phyloP scores from a whole-genome alignment of 306 rosid species.

The Fragaria iinumae region DNA sequence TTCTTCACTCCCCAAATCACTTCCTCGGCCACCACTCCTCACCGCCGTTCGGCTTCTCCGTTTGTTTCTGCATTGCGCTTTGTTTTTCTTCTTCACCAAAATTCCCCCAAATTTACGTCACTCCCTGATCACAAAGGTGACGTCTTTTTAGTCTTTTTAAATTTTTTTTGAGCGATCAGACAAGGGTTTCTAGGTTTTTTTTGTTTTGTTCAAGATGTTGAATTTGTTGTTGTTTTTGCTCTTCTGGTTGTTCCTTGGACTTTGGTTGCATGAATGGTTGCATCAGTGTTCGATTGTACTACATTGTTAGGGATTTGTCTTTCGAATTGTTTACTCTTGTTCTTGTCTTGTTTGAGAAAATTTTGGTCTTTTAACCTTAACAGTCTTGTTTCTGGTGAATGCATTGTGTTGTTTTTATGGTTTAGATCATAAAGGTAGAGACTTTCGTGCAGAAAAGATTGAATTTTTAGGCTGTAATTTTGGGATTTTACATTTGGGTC shows the following conservation, averaged over 20 bases:
- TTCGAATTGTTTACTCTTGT: not conserved
- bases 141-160: not conserved
- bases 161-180: not conserved
- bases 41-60: not conserved
- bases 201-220: not conserved
- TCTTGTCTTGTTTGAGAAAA: not conserved
- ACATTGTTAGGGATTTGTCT: conserved; percentile 4
- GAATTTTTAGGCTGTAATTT: not conserved
- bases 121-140: conserved; percentile 7
- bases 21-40: not conserved
- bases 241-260: not conserved
- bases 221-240: not conserved
- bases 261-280: not conserved
- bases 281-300: not conserved
- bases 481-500: not conserved
- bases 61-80: not conserved
- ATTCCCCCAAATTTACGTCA: not conserved
- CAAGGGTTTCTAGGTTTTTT: not conserved
- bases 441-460: not conserved
- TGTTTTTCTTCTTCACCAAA: not conserved
- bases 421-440: not conserved
- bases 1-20: not conserved
- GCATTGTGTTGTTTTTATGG: not conserved
- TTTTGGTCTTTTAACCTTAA: not conserved
- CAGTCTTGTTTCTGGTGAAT: not conserved